Conservation (phyloP, 2,329 filamentous ascomycete species). For the Penicillium sp. region DNA sequence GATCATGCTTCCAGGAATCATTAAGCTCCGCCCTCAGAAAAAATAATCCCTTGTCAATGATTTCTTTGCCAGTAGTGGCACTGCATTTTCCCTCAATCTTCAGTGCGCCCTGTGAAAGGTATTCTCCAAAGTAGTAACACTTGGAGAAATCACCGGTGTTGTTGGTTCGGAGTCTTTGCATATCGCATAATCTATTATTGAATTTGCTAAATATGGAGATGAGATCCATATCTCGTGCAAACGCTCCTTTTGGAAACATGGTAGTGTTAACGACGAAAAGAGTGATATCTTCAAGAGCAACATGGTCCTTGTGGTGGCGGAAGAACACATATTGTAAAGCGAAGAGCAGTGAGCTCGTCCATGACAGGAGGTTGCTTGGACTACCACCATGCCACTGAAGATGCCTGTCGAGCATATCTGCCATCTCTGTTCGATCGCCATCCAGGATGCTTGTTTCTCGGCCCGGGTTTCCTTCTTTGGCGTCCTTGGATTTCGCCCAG, state of each 20-base stretch:
- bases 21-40: not conserved
- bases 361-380: not conserved
- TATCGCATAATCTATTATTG: not conserved
- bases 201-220: not conserved
- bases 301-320: not conserved
- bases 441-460: not conserved
- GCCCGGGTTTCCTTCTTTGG: not conserved
- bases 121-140: not conserved
- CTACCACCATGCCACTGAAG: not conserved
- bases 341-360: not conserved
- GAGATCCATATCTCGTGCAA: not conserved
- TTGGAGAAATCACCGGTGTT: not conserved
- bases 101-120: not conserved
- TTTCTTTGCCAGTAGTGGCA: not conserved
- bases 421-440: not conserved
- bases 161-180: not conserved
- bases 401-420: not conserved
- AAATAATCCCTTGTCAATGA: not conserved
- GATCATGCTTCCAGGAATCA: not conserved
- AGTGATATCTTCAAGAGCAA: not conserved
- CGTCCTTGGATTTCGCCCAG: not conserved
- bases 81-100: not conserved
- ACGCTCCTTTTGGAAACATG: not conserved
- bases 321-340: not conserved
- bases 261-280: not conserved